These are phyloP conservation scores for Pichia sp. DNA, from an alignment of 1,139 yeast genomes.

Conservation along the genomic window DNA sequence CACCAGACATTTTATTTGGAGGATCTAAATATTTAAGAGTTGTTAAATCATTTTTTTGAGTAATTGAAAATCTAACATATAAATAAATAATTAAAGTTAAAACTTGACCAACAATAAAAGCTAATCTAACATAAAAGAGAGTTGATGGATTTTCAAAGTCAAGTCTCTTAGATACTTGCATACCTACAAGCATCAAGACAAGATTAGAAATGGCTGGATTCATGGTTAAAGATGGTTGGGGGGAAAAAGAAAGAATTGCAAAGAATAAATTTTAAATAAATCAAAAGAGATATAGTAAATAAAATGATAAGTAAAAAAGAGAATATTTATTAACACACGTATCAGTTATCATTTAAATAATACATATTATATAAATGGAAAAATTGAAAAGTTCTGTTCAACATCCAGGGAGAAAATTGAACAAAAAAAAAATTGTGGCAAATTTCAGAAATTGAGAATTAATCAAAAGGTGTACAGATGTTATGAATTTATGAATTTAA, in stretches of 20 bases:
- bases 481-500: too few species aligned
- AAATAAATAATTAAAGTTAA: constrained; percentile 63
- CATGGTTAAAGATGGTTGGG: constrained; percentile 33
- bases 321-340: too few species aligned
- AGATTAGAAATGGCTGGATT: constrained; percentile 86
- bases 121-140: constrained; percentile 69
- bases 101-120: constrained; percentile 62
- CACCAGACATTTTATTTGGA: constrained; percentile 73
- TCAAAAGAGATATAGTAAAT: background rate
- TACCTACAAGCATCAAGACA: constrained; percentile 90
- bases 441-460: background rate
- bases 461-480: background rate
- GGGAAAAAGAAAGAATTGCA: background rate
- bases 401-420: too few species aligned
- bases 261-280: background rate
- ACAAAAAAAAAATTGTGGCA: background rate
- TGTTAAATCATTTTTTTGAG: constrained; percentile 80
- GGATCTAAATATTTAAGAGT: constrained; percentile 89
- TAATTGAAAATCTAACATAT: constrained; percentile 53
- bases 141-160: constrained; percentile 83
- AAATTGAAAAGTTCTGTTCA: too few species aligned
- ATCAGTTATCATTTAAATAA: too few species aligned
- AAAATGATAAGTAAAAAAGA: too few species aligned
- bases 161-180: constrained; percentile 88
- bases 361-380: too few species aligned